phyloP scores from a whole-genome alignment of 805 yeast species.

The Cyberlindnera mississippiensis region DNA sequence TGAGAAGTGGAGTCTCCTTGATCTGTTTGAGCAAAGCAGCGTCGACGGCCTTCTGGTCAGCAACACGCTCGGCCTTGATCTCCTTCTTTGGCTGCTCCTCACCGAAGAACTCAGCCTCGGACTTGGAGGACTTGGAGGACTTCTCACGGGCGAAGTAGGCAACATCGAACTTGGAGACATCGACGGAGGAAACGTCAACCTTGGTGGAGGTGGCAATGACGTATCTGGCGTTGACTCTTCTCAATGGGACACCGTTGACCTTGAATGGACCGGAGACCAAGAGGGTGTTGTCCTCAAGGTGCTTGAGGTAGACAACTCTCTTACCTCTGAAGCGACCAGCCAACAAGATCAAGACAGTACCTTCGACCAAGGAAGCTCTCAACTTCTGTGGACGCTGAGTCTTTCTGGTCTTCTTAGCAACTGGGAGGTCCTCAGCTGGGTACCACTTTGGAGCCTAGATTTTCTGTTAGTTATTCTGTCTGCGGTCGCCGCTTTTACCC shows the following conservation, averaged over 20 bases:
- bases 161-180: constrained; percentile 87
- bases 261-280: constrained; percentile 99
- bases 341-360: constrained; percentile 93
- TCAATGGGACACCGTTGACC: constrained; percentile 98
- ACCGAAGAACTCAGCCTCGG: constrained; percentile 90
- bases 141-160: constrained; percentile 97
- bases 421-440: constrained; percentile 88
- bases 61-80: constrained; percentile 89
- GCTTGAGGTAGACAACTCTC: constrained; percentile 97
- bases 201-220: constrained; percentile 98
- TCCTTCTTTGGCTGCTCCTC: constrained; percentile 73
- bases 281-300: constrained; percentile 95
- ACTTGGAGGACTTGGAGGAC: constrained; percentile 73
- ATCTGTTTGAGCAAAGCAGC: constrained; percentile 87
- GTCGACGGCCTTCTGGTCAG: constrained; percentile 96
- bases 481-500: no score
- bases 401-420: constrained; percentile 87
- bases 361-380: constrained; percentile 95
- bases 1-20: constrained; percentile 95
- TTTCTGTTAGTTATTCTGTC: constrained; percentile 3
- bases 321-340: constrained; percentile 99
- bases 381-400: constrained; percentile 88
- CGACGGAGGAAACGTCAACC: constrained; percentile 74
- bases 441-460: constrained; percentile 79
- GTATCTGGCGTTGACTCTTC: constrained; percentile 98